Base-by-base conservation (phyloP, 768 basidiomycete genomes). In the Lactifluus echinatus region DNA sequence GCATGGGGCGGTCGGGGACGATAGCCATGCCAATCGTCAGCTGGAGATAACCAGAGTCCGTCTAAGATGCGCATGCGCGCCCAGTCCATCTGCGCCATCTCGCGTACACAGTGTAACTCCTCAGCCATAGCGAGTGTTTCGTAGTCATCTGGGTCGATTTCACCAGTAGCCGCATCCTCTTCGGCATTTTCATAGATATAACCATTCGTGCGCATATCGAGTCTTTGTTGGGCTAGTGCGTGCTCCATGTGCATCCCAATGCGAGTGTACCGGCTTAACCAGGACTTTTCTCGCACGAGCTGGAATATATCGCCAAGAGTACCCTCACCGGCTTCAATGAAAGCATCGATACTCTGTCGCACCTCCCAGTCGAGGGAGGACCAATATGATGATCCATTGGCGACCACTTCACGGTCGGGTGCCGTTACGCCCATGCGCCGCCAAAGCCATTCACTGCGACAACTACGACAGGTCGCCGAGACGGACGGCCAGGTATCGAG, bases 21-120 rank as follows among this genome's bases (percentile, higher is more conserved):
- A 50, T 57, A 47, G 10, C 71, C 69, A 50, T 81, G 86, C 78
- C 79, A 88, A 45, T 80, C 74, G 66, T 90, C 88, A 0, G 82
- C 84, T 10, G 87, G 88, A 49, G 78, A 84, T 43, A 83, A 69
- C 87, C 88, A 90, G 63, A 81, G 77, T 2, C 88, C 88, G 54
- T 90, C 87, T 19, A 89, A 69, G 47, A 90, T 83, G 46, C 87
- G 72, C 21, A 74, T 76, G 33, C 88, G 75, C 5, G 84, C 84
- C 85, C 85, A 89, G 61, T 87, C 86, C 12, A 76, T 74, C 51
- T 89, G 70, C 1, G 88, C 85, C 43, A 89, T 71, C 19, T 77
- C 76, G 28, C 72, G 71, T 26, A 79, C 72, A 23, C 74, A 73
- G 10, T 72, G 72, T 1, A 74, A 71, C 34, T 79, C 76, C 62